Evolutionary conservation across 208 protist genomes (phyloP).

Genomic region (Wallacemonas sp.): DNA sequence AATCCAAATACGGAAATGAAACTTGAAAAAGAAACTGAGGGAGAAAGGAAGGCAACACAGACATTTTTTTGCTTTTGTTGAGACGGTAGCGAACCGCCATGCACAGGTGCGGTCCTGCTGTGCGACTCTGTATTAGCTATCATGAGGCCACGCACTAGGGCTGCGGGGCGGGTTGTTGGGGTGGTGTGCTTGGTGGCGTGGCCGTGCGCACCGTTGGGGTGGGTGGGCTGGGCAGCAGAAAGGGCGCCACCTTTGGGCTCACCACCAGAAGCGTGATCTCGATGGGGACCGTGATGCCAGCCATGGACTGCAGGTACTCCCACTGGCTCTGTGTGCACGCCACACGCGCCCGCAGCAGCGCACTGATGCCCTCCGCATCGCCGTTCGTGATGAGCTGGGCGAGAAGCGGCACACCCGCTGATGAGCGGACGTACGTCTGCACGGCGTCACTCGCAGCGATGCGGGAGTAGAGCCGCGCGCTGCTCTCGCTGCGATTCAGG

Average conservation of each 20-base stretch:
- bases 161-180: neutral
- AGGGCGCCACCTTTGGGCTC: constrained; percentile 24
- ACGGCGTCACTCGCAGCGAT: constrained; percentile 21
- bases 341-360: constrained; percentile 22
- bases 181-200: neutral
- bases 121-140: no score
- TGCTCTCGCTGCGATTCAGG: constrained; percentile 19
- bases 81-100: no score
- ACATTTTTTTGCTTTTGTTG: no score
- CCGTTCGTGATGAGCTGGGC: constrained; percentile 27
- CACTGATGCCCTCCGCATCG: constrained; percentile 26
- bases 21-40: neutral
- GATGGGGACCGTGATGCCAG: neutral
- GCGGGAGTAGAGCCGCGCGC: constrained; percentile 21
- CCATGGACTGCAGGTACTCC: constrained; percentile 6
- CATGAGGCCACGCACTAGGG: neutral
- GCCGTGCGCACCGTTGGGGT: neutral
- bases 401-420: constrained; percentile 28
- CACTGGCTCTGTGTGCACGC: constrained; percentile 15
- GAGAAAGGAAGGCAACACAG: constrained; percentile 13
- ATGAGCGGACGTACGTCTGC: constrained; percentile 31
- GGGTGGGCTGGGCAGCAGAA: neutral
- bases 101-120: no score
- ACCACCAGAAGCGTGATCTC: constrained; percentile 19
- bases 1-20: no score